phyloP scores from a whole-genome alignment of 2,329 filamentous ascomycete genomes.

The Penicillium sp. region DNA sequence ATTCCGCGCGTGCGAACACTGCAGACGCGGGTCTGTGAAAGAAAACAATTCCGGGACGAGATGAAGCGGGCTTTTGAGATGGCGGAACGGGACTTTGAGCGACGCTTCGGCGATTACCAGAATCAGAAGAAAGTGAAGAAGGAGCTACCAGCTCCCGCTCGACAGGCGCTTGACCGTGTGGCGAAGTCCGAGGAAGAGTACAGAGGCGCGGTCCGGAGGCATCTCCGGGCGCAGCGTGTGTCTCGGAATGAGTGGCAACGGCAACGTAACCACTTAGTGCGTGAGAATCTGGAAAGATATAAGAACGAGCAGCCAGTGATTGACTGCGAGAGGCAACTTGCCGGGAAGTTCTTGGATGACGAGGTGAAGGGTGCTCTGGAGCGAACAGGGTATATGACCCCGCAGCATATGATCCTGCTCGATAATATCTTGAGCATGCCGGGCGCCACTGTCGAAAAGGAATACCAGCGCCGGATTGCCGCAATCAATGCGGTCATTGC shows the following conservation, averaged over 20 bases:
- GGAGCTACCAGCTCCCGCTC: too few relatives aligned
- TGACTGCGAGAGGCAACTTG: conserved; percentile 30
- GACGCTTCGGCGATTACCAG: conserved; percentile 6
- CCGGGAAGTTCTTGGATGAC: conserved; percentile 31
- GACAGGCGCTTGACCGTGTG: conserved; percentile 5
- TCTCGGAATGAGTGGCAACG: conserved; percentile 28
- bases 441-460: conserved; percentile 28
- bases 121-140: too few relatives aligned
- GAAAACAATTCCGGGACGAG: background rate
- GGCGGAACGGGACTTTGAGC: background rate
- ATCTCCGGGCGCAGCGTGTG: conserved; percentile 17
- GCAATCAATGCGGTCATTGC: conserved; percentile 32
- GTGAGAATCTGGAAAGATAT: conserved; percentile 32
- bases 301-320: conserved; percentile 37
- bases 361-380: conserved; percentile 31
- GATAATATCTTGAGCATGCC: conserved; percentile 32
- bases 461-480: conserved; percentile 31
- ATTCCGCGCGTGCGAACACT: too few relatives aligned
- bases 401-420: conserved; percentile 2
- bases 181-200: conserved; percentile 10
- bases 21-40: background rate
- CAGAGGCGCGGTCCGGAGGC: background rate
- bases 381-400: conserved; percentile 5
- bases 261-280: conserved; percentile 26
- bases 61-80: background rate